Evolutionary conservation across 495 filamentous ascomycete species (phyloP).

Genomic region (Aspergillus sclerotiicarbonarius): DNA sequence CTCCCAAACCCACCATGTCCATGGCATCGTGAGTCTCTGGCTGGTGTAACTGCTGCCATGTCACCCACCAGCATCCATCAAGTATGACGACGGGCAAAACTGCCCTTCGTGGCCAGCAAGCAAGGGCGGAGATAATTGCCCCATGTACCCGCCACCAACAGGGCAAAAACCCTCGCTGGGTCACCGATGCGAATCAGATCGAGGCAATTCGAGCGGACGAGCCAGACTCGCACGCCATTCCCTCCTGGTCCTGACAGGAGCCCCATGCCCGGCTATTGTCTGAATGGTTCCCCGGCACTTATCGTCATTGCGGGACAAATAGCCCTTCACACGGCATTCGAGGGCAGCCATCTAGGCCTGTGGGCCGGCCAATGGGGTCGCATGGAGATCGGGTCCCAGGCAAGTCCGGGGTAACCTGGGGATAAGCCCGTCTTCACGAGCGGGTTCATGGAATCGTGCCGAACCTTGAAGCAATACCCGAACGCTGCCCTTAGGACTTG

Average conservation of each 20-base stretch:
- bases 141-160: not conserved
- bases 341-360: not conserved
- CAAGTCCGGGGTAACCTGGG: not conserved
- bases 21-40: not conserved
- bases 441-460: constrained; percentile 1
- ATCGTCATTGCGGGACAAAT: not conserved
- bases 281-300: not conserved
- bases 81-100: constrained; percentile 7
- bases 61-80: not conserved
- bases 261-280: not conserved
- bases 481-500: not conserved
- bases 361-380: not conserved
- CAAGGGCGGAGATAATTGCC: constrained; percentile 14
- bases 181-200: not conserved
- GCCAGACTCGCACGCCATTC: not conserved
- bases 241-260: not conserved
- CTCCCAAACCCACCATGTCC: not conserved
- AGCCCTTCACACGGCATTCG: not conserved
- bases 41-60: not conserved
- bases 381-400: not conserved
- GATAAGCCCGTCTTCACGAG: not conserved
- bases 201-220: not conserved
- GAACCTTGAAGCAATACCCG: constrained; percentile 3
- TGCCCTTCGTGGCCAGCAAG: constrained; percentile 10
- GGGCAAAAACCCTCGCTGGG: not conserved